Evolutionary conservation across 75 land plant species (phyloP).

Genomic region (Pseudotsuga menziesii): DNA sequence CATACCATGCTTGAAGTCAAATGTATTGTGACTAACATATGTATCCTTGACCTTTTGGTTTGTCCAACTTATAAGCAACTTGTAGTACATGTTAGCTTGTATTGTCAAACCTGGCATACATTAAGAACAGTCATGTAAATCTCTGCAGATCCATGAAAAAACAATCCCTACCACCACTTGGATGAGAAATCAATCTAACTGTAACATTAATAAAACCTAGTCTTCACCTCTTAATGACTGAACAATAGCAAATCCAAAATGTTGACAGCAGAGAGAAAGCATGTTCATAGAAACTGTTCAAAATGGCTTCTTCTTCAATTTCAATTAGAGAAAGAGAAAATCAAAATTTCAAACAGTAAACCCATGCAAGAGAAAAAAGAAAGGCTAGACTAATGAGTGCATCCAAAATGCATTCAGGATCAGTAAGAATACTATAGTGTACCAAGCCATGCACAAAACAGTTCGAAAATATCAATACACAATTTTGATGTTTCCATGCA

Average conservation of each 20-base stretch:
- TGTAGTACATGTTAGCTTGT: constrained; percentile 94
- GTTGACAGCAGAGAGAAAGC: background rate
- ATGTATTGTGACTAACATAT: constrained; percentile 67
- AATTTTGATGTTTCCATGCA: no score
- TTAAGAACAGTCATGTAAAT: constrained; percentile 3
- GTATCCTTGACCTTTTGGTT: constrained; percentile 92
- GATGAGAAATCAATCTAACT: background rate
- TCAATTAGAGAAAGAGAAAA: background rate
- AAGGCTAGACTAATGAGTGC: background rate
- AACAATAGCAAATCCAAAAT: background rate
- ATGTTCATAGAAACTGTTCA: background rate
- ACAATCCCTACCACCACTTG: background rate
- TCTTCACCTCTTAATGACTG: background rate
- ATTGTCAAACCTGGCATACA: constrained; percentile 80
- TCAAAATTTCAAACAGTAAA: background rate
- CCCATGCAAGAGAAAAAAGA: background rate
- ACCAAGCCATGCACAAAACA: background rate
- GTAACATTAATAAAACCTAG: background rate
- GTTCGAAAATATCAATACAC: no score
- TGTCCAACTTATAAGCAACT: constrained; percentile 95
- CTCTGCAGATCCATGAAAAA: background rate
- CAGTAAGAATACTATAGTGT: background rate
- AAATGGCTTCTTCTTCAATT: background rate
- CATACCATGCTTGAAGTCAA: constrained; percentile 98
- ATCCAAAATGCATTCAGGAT: background rate